phyloP scores from a whole-genome alignment of 306 rosid species.

The Fragaria vesca region DNA sequence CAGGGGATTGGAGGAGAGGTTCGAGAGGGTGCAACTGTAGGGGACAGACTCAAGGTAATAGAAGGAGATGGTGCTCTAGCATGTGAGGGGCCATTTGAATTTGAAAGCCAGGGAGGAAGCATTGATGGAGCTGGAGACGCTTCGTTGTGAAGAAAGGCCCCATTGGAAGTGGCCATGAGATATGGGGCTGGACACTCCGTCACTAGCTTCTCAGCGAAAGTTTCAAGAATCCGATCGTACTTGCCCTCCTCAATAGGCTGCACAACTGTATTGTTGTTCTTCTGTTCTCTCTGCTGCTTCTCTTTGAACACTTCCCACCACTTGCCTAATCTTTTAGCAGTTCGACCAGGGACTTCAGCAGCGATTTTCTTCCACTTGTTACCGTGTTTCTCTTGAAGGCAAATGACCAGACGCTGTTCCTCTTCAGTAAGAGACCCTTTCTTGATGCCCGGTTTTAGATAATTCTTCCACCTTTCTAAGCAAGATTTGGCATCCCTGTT shows the following conservation, averaged over 20 bases:
- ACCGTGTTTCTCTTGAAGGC: conserved; percentile 75
- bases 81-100: conserved; percentile 45
- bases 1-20: conserved; percentile 65
- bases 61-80: conserved; percentile 81
- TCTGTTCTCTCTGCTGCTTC: conserved; percentile 75
- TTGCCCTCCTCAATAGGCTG: conserved; percentile 60
- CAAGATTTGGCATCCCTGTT: conserved; percentile 80
- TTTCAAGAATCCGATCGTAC: conserved; percentile 71
- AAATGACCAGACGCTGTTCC: conserved; percentile 74
- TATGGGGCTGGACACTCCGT: conserved; percentile 48
- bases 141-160: conserved; percentile 61
- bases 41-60: conserved; percentile 75
- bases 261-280: conserved; percentile 37
- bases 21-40: conserved; percentile 66
- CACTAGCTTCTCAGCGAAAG: conserved; percentile 70
- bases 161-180: conserved; percentile 78
- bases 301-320: conserved; percentile 95
- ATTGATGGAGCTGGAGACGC: conserved; percentile 46
- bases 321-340: conserved; percentile 86
- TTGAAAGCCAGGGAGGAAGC: conserved; percentile 93
- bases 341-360: conserved; percentile 76
- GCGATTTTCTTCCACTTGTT: conserved; percentile 92
- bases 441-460: conserved; percentile 81
- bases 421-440: conserved; percentile 82
- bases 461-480: conserved; percentile 89